A percentile compares a stretch with the other conserved stretches of the same genome.
Conservation (phyloP, 495 filamentous ascomycete species). For the Polyplosphaeria fusca region DNA sequence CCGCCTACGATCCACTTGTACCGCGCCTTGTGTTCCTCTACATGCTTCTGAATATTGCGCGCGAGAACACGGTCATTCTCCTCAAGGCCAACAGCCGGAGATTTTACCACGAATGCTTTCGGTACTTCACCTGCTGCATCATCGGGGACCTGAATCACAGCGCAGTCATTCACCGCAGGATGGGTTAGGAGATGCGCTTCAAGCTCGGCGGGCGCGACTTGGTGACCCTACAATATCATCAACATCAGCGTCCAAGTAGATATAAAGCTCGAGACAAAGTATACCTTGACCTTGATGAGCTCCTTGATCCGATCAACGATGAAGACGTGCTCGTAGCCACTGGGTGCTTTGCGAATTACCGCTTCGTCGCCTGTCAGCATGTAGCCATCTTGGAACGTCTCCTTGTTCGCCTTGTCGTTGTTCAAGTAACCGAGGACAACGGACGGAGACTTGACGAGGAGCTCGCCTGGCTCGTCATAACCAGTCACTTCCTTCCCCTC, state of each 20-base stretch:
- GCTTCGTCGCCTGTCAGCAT: slow-evolving; percentile 86
- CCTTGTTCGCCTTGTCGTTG: slow-evolving; percentile 76
- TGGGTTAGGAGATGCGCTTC: slow-evolving; percentile 86
- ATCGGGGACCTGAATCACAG: slow-evolving; percentile 78
- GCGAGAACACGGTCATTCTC: slow-evolving; percentile 57
- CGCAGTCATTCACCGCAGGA: slow-evolving; percentile 74
- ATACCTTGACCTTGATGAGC: slow-evolving; percentile 88
- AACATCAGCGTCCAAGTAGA: neutral
- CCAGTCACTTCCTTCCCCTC: slow-evolving; percentile 74
- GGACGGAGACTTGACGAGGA: slow-evolving; percentile 71
- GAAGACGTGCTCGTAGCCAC: slow-evolving; percentile 71
- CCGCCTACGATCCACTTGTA: slow-evolving; percentile 91
- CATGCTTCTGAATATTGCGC: slow-evolving; percentile 67
- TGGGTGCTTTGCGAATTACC: slow-evolving; percentile 59
- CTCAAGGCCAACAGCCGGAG: slow-evolving; percentile 55
- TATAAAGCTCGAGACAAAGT: slow-evolving; percentile 13
- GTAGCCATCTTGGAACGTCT: slow-evolving; percentile 76
- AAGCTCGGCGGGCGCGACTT: slow-evolving; percentile 90
- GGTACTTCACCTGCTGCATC: slow-evolving; percentile 75
- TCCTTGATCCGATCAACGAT: slow-evolving; percentile 92
- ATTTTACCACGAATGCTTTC: slow-evolving; percentile 83
- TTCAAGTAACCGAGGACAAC: slow-evolving; percentile 81
- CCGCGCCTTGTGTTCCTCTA: slow-evolving; percentile 76
- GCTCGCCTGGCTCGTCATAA: slow-evolving; percentile 76
- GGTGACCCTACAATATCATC: slow-evolving; percentile 58